Conservation (phyloP, 2,329 filamentous ascomycete species). For the Neopestalotiopsis sp. region DNA sequence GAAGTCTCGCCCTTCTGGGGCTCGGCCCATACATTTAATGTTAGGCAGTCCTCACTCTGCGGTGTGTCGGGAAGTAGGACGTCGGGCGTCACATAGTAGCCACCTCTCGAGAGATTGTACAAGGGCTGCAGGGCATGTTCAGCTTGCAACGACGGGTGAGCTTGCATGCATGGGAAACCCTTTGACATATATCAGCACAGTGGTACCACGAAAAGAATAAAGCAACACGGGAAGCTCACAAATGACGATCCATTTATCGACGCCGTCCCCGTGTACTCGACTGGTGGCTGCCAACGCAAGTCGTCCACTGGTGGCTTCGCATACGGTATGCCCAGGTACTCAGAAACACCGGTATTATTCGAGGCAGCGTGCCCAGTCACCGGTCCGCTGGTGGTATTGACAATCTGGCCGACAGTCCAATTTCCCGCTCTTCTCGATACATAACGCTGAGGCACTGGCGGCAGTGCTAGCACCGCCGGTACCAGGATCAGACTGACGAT, state of each 20-base stretch:
- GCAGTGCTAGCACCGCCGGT: neutral
- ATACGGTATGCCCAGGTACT: conserved; percentile 20
- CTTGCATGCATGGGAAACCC: conserved; percentile 13
- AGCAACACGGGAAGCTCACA: neutral
- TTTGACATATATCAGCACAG: neutral
- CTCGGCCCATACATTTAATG: conserved; percentile 44
- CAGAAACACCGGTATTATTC: conserved; percentile 8
- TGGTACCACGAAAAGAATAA: neutral
- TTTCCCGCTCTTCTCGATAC: neutral
- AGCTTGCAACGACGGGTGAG: conserved; percentile 9
- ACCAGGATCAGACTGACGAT: conserved; percentile 1
- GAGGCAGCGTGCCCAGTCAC: conserved; percentile 11
- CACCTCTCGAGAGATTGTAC: conserved; percentile 12
- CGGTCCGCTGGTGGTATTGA: conserved; percentile 19
- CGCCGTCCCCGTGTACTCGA: neutral
- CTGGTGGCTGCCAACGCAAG: conserved; percentile 14
- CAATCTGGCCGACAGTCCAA: conserved; percentile 9
- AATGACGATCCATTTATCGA: conserved; percentile 11
- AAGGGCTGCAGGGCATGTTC: conserved; percentile 1
- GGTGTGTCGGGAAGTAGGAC: conserved; percentile 24
- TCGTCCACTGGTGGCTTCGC: conserved; percentile 14
- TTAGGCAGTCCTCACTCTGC: conserved; percentile 42
- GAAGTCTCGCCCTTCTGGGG: conserved; percentile 4
- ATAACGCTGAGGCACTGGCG: neutral
- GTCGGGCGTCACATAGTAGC: conserved; percentile 9